Evolutionary conservation across 2,329 filamentous ascomycete genomes (phyloP).

Genomic region (Colletotrichum sansevieriae): DNA sequence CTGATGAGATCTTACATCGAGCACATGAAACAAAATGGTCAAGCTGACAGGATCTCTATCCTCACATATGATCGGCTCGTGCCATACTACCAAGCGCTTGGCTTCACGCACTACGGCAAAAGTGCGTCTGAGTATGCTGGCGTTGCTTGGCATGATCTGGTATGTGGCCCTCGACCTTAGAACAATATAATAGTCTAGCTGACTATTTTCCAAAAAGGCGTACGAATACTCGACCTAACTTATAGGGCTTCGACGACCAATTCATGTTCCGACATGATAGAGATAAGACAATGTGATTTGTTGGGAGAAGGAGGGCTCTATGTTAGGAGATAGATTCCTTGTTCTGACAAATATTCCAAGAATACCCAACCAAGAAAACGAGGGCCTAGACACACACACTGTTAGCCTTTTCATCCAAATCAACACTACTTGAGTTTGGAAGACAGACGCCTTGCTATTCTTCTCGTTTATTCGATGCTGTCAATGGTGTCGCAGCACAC

Average conservation of each 20-base stretch:
- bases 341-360: no score
- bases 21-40: conserved; percentile 40
- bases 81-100: conserved; percentile 48
- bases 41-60: conserved; percentile 47
- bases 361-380: background rate
- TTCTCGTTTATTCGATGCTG: background rate
- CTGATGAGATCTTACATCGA: conserved; percentile 45
- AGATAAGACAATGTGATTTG: no score
- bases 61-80: conserved; percentile 49
- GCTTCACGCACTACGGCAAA: conserved; percentile 49
- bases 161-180: conserved; percentile 33
- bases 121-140: conserved; percentile 49
- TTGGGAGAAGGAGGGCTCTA: no score
- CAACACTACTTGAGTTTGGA: no score
- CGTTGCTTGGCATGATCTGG: conserved; percentile 49
- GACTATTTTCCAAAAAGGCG: background rate
- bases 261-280: no score
- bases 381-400: no score
- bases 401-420: no score
- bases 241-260: background rate
- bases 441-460: background rate
- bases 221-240: conserved; percentile 1
- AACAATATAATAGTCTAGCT: background rate
- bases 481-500: background rate
- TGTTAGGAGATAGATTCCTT: no score